Evolutionary conservation across 768 basidiomycete genomes (phyloP).

Genomic region (Psilocybe cubensis): DNA sequence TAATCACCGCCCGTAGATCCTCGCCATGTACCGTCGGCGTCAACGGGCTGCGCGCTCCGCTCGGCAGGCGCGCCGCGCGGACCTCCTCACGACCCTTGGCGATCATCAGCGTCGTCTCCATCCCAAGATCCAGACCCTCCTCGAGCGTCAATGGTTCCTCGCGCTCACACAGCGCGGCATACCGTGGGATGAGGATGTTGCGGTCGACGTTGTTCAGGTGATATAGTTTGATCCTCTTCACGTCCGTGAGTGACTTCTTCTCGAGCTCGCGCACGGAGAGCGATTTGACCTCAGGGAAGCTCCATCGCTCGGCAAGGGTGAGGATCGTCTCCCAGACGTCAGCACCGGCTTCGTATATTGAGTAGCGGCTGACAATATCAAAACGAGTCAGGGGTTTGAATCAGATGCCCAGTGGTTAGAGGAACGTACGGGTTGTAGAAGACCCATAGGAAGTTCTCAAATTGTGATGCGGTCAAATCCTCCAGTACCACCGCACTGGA

Average conservation of each 20-base stretch:
- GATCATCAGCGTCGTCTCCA: constrained; percentile 56
- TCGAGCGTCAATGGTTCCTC: constrained; percentile 50
- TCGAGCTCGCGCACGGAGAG: constrained; percentile 62
- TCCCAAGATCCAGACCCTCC: constrained; percentile 60
- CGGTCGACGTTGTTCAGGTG: constrained; percentile 53
- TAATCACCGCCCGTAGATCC: constrained; percentile 39
- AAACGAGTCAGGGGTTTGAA: neutral
- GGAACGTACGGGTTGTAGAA: constrained; percentile 55
- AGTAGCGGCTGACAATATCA: constrained; percentile 50
- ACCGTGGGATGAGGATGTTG: constrained; percentile 52
- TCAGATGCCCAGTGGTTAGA: constrained; percentile 12
- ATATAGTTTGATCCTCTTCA: constrained; percentile 61
- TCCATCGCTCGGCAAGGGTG: constrained; percentile 56
- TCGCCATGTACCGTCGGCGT: constrained; percentile 31
- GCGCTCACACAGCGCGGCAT: constrained; percentile 54
- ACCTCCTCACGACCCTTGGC: constrained; percentile 57
- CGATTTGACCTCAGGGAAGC: constrained; percentile 52
- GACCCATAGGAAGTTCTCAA: constrained; percentile 53
- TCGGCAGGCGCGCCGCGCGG: constrained; percentile 32
- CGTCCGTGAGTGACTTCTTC: constrained; percentile 40
- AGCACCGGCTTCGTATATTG: constrained; percentile 51
- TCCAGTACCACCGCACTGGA: constrained; percentile 43
- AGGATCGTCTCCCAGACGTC: constrained; percentile 61
- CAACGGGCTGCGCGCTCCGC: constrained; percentile 38
- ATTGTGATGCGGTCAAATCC: constrained; percentile 38